These are phyloP conservation scores for Cytospora schulzeri DNA, from an alignment of 2,329 filamentous ascomycete species.

Conservation along the genomic window DNA sequence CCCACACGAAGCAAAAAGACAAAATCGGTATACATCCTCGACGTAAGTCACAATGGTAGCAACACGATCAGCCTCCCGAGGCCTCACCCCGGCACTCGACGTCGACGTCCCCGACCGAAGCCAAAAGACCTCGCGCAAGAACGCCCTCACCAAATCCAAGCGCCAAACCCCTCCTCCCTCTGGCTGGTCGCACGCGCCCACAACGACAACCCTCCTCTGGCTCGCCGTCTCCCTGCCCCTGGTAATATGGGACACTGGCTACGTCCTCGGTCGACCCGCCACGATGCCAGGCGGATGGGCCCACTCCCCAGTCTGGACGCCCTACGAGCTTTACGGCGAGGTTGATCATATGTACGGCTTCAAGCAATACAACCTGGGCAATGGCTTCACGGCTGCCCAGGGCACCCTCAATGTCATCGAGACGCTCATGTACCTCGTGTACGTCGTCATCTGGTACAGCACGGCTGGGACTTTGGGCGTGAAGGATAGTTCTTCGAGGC, in stretches of 20 bases:
- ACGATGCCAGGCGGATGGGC: conserved; percentile 77
- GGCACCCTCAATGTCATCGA: conserved; percentile 46
- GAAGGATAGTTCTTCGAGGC: conserved; percentile 35
- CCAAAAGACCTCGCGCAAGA: conserved; percentile 10
- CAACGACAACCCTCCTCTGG: conserved; percentile 62
- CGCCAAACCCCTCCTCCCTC: conserved; percentile 15
- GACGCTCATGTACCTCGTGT: conserved; percentile 41
- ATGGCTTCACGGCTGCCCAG: conserved; percentile 81
- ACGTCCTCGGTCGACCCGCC: conserved; percentile 77
- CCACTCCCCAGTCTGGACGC: conserved; percentile 73
- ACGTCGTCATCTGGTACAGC: conserved; percentile 40
- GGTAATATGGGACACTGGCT: conserved; percentile 79
- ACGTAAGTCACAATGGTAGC: conserved; percentile 20
- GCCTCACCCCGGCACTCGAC: conserved; percentile 21
- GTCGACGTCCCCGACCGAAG: conserved; percentile 15
- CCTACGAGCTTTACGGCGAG: conserved; percentile 78
- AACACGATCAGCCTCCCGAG: conserved; percentile 26
- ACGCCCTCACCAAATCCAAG: conserved; percentile 10
- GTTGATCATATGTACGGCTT: conserved; percentile 83
- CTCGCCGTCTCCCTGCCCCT: conserved; percentile 73
- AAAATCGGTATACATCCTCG: background rate
- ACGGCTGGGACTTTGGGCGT: conserved; percentile 30
- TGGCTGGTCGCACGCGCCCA: conserved; percentile 51
- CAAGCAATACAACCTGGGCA: conserved; percentile 66
- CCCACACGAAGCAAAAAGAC: background rate